Evolutionary conservation across 179 eudicot genomes (phyloP), one percentile per base, ranked within the genome.

Genomic region (Drosera spatulata): DNA sequence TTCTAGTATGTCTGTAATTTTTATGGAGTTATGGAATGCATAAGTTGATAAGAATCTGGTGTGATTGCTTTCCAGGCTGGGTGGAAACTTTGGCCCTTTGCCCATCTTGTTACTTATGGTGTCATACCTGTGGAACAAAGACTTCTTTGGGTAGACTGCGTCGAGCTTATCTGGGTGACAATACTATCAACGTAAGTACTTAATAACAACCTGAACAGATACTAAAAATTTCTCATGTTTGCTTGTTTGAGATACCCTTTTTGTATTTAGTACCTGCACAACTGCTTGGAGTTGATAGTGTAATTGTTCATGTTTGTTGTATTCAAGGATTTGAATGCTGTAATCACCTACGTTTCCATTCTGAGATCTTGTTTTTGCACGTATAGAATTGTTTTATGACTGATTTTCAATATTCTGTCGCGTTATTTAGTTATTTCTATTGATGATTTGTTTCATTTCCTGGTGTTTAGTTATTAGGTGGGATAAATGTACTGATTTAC

Each of bases 71-170:
- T 43, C 46, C 39, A 64, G 67, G 67, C 67, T 41, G 67, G 67
- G n/a, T 64, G 67, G 67, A 64, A 64, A 40, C 67, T 64, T 10
- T 64, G 67, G 67, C 67, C 67, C 2, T 64, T 64, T 59, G 82
- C 82, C 62, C 82, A 77, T 61, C 54, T 77, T 7, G 60, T 73
- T 43, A 77, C 82, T 0, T 77, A 73, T 58, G 82, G 82, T n/a
- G 69, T 77, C 45, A 64, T 77, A 65, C 82, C 78, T 4, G 73
- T 77, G 10, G 82, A 77, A 56, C 78, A 77, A 68, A 70, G 82
- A 67, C 82, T 77, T 45, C 75, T 74, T 39, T 77, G 82, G 78
- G 82, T 77, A 14, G 82, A 77, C 57, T 77, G 76, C 5, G 73
- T 77, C 39, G 82, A 77, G 53, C 78, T 77, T 47, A 55, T 64